These are phyloP conservation scores for Tillandsia leiboldiana DNA, from an alignment of 176 grass and related monocot species.

Conservation along the genomic window DNA sequence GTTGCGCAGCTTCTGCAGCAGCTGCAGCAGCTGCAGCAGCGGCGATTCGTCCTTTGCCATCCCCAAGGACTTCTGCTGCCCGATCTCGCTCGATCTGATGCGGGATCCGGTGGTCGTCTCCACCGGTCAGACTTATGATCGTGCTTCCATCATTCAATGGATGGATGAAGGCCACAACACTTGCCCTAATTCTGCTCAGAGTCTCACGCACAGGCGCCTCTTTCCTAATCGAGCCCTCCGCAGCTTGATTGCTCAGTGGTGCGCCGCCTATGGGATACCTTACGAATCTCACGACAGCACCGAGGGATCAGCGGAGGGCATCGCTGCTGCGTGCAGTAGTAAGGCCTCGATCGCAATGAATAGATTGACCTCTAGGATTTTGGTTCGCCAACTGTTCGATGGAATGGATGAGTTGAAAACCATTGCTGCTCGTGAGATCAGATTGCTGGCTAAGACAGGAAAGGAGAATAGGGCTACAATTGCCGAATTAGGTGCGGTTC, in stretches of 20 bases:
- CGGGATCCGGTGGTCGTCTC: slow-evolving; percentile 66
- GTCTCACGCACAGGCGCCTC: slow-evolving; percentile 41
- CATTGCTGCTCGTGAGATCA: slow-evolving; percentile 51
- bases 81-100: slow-evolving; percentile 91
- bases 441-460: slow-evolving; percentile 80
- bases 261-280: slow-evolving; percentile 50
- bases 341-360: slow-evolving; percentile 60
- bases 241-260: slow-evolving; percentile 89
- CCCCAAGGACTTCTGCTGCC: slow-evolving; percentile 92
- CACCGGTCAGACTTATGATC: slow-evolving; percentile 89
- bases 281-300: slow-evolving; percentile 52
- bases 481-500: slow-evolving; percentile 67
- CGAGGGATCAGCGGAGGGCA: slow-evolving; percentile 43
- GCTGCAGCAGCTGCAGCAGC: slow-evolving; percentile 39
- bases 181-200: slow-evolving; percentile 78
- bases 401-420: slow-evolving; percentile 43
- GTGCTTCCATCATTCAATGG: slow-evolving; percentile 86
- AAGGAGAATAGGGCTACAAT: slow-evolving; percentile 75
- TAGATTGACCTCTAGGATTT: slow-evolving; percentile 52
- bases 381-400: slow-evolving; percentile 44
- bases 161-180: slow-evolving; percentile 83
- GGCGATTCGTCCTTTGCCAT: slow-evolving; percentile 61
- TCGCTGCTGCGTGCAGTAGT: slow-evolving; percentile 49
- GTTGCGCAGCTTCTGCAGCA: slow-evolving; percentile 31
- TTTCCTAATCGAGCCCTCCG: slow-evolving; percentile 51